phyloP scores from a whole-genome alignment of 2,329 filamentous ascomycete genomes.

The Teratosphaeriaceae sp. region DNA sequence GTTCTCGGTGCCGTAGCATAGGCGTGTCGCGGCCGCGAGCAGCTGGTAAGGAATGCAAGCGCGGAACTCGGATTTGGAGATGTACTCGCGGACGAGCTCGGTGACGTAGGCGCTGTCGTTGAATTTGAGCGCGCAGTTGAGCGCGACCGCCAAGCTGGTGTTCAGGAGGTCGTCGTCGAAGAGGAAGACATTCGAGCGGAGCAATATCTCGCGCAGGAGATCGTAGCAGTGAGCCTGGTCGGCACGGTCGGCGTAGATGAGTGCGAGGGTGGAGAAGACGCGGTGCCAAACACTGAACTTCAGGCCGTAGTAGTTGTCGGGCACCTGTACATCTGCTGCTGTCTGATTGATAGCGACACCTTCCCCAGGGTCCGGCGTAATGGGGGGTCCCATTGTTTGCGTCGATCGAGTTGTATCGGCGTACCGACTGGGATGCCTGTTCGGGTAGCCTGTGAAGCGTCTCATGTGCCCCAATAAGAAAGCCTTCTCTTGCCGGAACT shows the following conservation, averaged over 20 bases:
- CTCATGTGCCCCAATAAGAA: not conserved
- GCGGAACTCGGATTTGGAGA: slow-evolving; percentile 65
- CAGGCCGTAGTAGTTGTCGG: slow-evolving; percentile 65
- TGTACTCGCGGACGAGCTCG: slow-evolving; percentile 71
- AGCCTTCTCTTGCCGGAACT: slow-evolving; percentile 42
- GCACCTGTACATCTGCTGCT: no score
- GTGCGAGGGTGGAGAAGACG: slow-evolving; percentile 80
- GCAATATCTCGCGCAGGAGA: slow-evolving; percentile 65
- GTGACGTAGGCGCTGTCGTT: slow-evolving; percentile 72
- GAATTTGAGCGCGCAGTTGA: slow-evolving; percentile 70
- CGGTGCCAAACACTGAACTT: slow-evolving; percentile 81
- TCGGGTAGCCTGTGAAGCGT: not conserved
- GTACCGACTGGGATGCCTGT: no score
- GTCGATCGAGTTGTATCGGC: no score
- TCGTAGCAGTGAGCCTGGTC: slow-evolving; percentile 69
- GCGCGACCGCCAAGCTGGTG: slow-evolving; percentile 20
- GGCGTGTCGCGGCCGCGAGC: slow-evolving; percentile 68
- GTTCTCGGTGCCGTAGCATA: slow-evolving; percentile 60
- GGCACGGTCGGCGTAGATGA: slow-evolving; percentile 63
- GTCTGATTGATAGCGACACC: no score
- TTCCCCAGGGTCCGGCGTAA: no score
- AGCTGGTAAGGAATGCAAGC: slow-evolving; percentile 78
- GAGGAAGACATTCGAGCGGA: slow-evolving; percentile 76
- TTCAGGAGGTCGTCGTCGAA: slow-evolving; percentile 38
- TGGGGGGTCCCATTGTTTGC: no score